These are phyloP conservation scores for Xylariaceae sp. DNA, from an alignment of 2,329 filamentous ascomycete species.

Conservation along the genomic window DNA sequence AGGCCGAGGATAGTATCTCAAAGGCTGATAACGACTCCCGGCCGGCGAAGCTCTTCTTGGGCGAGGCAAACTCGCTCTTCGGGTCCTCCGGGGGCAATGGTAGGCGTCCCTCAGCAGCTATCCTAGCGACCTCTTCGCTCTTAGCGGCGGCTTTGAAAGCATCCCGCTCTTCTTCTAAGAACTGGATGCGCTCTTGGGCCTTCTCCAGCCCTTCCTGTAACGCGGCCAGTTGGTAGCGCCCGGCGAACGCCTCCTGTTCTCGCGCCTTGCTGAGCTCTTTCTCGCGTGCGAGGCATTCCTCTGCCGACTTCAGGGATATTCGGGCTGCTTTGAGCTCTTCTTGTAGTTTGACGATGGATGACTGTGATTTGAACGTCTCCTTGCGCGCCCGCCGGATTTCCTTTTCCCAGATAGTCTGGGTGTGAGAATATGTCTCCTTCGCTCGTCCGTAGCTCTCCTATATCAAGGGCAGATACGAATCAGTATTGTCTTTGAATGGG, in stretches of 20 bases:
- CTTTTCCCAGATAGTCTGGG: slow-evolving; percentile 67
- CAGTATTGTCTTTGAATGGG: not conserved
- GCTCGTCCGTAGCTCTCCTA: slow-evolving; percentile 67
- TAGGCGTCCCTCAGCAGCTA: slow-evolving; percentile 67
- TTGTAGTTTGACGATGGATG: slow-evolving; percentile 64
- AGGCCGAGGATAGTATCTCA: slow-evolving; percentile 52
- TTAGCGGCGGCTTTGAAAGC: slow-evolving; percentile 67
- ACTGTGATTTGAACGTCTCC: slow-evolving; percentile 72
- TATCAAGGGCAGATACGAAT: slow-evolving; percentile 8
- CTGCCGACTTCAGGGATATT: slow-evolving; percentile 48
- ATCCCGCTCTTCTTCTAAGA: slow-evolving; percentile 70
- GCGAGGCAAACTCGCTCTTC: slow-evolving; percentile 60
- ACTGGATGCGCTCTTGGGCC: slow-evolving; percentile 57
- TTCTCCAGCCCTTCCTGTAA: slow-evolving; percentile 64
- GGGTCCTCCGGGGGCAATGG: slow-evolving; percentile 55
- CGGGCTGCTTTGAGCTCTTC: slow-evolving; percentile 66
- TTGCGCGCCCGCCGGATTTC: slow-evolving; percentile 66
- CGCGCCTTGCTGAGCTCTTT: slow-evolving; percentile 57
- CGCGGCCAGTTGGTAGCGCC: slow-evolving; percentile 61
- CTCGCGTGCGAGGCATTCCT: slow-evolving; percentile 59
- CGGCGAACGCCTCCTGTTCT: slow-evolving; percentile 66
- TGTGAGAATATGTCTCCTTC: slow-evolving; percentile 65
- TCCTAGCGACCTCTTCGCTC: slow-evolving; percentile 68
- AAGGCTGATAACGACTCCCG: slow-evolving; percentile 45
- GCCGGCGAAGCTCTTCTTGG: slow-evolving; percentile 43